A percentile compares a stretch with the other conserved stretches of the same genome.
Conservation (phyloP, 108 stramenopile genomes). For the Hondaea fermentalgiana region DNA sequence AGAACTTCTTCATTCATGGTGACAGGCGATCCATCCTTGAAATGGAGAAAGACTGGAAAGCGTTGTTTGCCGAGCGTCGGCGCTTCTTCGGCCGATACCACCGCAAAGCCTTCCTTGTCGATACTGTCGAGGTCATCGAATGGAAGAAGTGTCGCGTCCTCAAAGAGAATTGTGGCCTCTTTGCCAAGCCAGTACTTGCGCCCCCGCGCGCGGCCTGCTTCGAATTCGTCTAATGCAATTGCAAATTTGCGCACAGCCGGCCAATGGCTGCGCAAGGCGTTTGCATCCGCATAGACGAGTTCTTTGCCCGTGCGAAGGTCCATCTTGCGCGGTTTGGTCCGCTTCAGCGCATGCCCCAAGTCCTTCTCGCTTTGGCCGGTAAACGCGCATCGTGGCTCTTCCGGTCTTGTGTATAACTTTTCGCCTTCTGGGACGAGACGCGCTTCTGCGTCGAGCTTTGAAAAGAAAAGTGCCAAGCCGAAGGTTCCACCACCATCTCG, state of each 20-base stretch:
- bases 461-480: background rate
- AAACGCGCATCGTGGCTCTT: background rate
- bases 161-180: background rate
- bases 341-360: background rate
- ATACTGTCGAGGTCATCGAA: background rate
- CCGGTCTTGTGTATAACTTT: background rate
- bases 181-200: background rate
- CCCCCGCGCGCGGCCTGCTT: background rate
- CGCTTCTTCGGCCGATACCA: background rate
- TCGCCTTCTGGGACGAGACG: background rate
- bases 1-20: background rate
- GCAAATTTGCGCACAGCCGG: background rate
- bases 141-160: background rate
- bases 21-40: background rate
- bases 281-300: background rate
- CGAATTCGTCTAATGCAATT: background rate
- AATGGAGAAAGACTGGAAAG: background rate
- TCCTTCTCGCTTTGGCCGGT: background rate
- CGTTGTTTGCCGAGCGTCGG: background rate
- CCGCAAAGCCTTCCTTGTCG: background rate
- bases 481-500: background rate
- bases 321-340: slow-evolving; percentile 5
- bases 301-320: slow-evolving; percentile 3
- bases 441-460: background rate
- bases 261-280: background rate